Conservation (phyloP, 169 alveolate species). For the Plasmodium inui region DNA sequence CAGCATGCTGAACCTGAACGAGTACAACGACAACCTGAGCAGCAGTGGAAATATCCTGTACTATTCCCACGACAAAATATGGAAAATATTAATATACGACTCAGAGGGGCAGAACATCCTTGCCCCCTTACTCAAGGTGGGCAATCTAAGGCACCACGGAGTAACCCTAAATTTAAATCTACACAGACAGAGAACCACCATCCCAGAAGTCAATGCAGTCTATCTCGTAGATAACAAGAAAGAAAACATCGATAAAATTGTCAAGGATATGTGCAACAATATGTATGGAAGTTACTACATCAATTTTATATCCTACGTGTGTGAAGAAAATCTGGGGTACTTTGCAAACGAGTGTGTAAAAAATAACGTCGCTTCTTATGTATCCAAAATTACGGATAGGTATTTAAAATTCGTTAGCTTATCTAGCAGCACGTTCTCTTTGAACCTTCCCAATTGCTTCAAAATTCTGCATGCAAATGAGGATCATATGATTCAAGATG, state of each 20-base stretch:
- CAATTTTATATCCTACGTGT: slow-evolving; percentile 87
- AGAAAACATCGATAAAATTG: slow-evolving; percentile 79
- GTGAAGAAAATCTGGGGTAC: slow-evolving; percentile 81
- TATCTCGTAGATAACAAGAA: slow-evolving; percentile 81
- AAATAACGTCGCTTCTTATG: slow-evolving; percentile 81
- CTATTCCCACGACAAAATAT: slow-evolving; percentile 79
- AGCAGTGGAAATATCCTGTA: slow-evolving; percentile 77
- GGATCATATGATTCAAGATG: slow-evolving; percentile 75
- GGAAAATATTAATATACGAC: slow-evolving; percentile 90
- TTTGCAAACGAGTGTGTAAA: slow-evolving; percentile 88
- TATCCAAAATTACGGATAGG: slow-evolving; percentile 90
- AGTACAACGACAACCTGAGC: slow-evolving; percentile 24
- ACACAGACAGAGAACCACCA: slow-evolving; percentile 80
- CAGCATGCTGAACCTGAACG: slow-evolving; percentile 58
- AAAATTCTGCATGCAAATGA: slow-evolving; percentile 77
- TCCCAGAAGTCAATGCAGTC: slow-evolving; percentile 92
- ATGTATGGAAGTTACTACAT: slow-evolving; percentile 87
- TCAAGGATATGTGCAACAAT: slow-evolving; percentile 86
- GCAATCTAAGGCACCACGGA: slow-evolving; percentile 89
- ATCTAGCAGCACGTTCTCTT: slow-evolving; percentile 86
- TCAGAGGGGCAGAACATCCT: slow-evolving; percentile 83
- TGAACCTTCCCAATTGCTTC: slow-evolving; percentile 85
- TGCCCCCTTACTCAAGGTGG: slow-evolving; percentile 88
- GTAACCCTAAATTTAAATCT: slow-evolving; percentile 87
- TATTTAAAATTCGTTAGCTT: slow-evolving; percentile 87